Conservation (phyloP, 2,329 filamentous ascomycete species). For the Fusarium compactum region DNA sequence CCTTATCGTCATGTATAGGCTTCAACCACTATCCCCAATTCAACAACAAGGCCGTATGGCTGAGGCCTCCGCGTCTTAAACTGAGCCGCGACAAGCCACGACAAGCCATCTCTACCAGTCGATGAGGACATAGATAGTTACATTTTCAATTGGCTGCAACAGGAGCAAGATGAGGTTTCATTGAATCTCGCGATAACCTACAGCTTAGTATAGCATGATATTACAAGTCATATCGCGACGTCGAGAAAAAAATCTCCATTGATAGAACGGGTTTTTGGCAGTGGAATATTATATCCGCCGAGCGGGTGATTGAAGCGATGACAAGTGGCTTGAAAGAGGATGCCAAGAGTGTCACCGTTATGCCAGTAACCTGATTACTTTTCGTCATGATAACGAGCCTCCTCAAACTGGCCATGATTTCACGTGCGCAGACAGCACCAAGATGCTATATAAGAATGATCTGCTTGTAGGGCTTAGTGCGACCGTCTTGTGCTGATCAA, state of each 20-base stretch:
- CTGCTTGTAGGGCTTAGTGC: background rate
- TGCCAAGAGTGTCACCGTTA: fast-evolving
- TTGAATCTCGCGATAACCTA: fast-evolving
- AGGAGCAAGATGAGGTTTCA: background rate
- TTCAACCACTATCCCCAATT: background rate
- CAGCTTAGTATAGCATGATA: background rate
- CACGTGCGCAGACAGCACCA: background rate
- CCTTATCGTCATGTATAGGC: background rate
- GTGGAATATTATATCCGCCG: too few species aligned
- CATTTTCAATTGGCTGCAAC: background rate
- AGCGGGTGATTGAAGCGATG: too few species aligned
- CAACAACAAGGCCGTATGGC: background rate
- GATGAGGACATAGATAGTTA: too few species aligned
- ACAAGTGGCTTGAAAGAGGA: background rate
- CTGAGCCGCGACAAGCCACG: background rate
- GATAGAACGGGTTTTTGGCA: too few species aligned
- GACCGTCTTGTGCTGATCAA: background rate
- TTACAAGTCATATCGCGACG: too few species aligned
- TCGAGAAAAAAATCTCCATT: background rate
- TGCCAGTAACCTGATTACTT: fast-evolving
- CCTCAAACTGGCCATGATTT: too few species aligned
- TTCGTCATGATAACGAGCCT: fast-evolving
- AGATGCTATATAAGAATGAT: fast-evolving
- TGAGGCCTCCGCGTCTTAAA: background rate
- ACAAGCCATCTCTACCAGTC: too few species aligned